Percentiles rank a stretch among this genome's conserved stretches.
Conservation (phyloP, 768 basidiomycete species). For the Lepiota venenata region DNA sequence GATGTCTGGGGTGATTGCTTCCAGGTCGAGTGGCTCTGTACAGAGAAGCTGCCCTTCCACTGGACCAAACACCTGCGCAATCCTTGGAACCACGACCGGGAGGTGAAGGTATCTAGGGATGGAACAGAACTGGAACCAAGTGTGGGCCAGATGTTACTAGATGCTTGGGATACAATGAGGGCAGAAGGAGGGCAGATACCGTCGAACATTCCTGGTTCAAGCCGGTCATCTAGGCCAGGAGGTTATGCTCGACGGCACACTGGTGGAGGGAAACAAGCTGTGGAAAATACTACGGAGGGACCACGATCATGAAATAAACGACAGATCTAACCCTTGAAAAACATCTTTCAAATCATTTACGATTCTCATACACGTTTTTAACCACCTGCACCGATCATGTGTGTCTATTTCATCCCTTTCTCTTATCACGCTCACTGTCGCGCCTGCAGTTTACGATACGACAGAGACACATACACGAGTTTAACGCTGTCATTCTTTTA, state of each 20-base stretch:
- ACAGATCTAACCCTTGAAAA: neutral
- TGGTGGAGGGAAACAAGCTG: neutral
- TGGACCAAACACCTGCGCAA: constrained; percentile 81
- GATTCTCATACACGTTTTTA: too few relatives aligned
- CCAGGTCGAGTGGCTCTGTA: constrained; percentile 79
- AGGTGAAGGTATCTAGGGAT: constrained; percentile 81
- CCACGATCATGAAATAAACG: neutral
- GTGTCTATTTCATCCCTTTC: too few relatives aligned
- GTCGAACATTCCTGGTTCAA: neutral
- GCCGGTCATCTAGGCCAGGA: neutral
- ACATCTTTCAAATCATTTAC: too few relatives aligned
- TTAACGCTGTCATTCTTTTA: too few relatives aligned
- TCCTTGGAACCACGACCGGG: constrained; percentile 87
- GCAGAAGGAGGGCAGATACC: constrained; percentile 5
- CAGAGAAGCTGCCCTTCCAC: constrained; percentile 67
- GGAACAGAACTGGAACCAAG: constrained; percentile 90
- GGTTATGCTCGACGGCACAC: neutral
- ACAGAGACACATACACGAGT: too few relatives aligned
- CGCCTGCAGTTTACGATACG: too few relatives aligned
- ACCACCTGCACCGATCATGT: too few relatives aligned
- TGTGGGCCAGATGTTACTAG: constrained; percentile 63
- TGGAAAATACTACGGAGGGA: neutral
- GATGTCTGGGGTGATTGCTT: constrained; percentile 73
- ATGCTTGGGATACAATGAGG: constrained; percentile 54
- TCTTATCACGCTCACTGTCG: too few relatives aligned